These are phyloP conservation scores for sunflower (Helianthus annuus) DNA, from an alignment of 129 eudicot species.

Conservation along the genomic window HanXRQr2.0-SUNRISE NC_035440.2:260075-260574, in stretches of 20 bases:
- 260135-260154: slow-evolving; percentile 33
- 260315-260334: slow-evolving; percentile 8
- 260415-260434: not conserved
- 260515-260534: not conserved
- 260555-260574: too few relatives aligned
- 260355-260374: slow-evolving; percentile 1
- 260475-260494: not conserved
- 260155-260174: slow-evolving; percentile 31
- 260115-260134: slow-evolving; percentile 5
- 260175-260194: slow-evolving; percentile 32
- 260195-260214: slow-evolving; percentile 16
- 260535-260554: too few relatives aligned
- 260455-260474: not conserved
- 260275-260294: not conserved
- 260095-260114: not conserved
- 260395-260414: slow-evolving; percentile 1
- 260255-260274: not conserved
- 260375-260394: not conserved
- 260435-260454: not conserved
- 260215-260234: not conserved
- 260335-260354: slow-evolving; percentile 8
- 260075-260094: not conserved
- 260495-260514: not conserved
- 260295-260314: not conserved
- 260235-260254: not conserved